Evolutionary conservation across 495 filamentous ascomycete species (phyloP), one percentile per base, ranked within the genome.

Genomic region (Saxispiralis lemnorum): DNA sequence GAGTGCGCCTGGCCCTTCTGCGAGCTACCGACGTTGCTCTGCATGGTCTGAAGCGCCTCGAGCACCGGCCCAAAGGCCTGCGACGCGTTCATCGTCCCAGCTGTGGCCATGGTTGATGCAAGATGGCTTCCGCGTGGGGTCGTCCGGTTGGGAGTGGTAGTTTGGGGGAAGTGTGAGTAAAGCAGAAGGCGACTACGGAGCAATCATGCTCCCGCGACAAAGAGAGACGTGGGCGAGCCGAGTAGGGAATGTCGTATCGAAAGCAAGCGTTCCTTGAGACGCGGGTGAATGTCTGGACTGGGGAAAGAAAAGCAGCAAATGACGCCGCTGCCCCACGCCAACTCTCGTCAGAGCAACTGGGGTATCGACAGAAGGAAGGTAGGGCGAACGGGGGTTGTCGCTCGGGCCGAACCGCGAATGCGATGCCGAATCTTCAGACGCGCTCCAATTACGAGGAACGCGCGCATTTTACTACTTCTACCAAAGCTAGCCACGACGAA

Each of bases 1-100:
- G 87, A 76, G 59, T 89, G 81, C 31, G 89, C 89, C 56, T 79
- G 76, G 59, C 79, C 75, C 65, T 96, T 99, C 61, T 88, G 79
- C 30, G 76, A 65, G 56, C 77, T 71, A 54, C 86, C 73, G 48
- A 77, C 79, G 65, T 80, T 83, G 61, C 83, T 69, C 38, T 48
- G 49, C 83, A 99, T 92, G 45, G 85, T 92, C 57, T 76, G 68
- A 65, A 95, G 72, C 46, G 92, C 92, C 52, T 74, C 72, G 52
- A 95, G 71, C 49, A 99, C 82, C 56, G 83, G 80, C 56, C 72
- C 74, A 63, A 92, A 89, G 65, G 71, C 75, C 58, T 44, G 41
- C 41, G 44, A 40, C 1, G 35, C 40, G 39, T 49, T 53, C 46
- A 49, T 49, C 13, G 50, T 53, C 2, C 46, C 50, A 6, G 46